A percentile compares a stretch with the other conserved stretches of the same genome.
phyloP scores from a whole-genome alignment of 192 early-diverging fungal genomes.

The Pilobolus umbonatus region DNA sequence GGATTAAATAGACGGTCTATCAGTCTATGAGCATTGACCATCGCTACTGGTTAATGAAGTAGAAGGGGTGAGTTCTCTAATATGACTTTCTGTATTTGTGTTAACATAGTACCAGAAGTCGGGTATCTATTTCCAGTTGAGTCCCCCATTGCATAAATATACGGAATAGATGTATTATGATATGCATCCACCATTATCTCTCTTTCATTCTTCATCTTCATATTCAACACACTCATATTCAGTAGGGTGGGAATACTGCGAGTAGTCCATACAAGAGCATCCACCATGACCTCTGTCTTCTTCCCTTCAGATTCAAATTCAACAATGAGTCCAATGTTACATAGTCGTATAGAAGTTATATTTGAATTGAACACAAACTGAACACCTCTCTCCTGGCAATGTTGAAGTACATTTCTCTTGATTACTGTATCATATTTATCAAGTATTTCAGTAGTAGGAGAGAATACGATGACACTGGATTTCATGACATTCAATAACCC shows the following conservation, averaged over 20 bases:
- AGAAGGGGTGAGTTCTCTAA: not conserved
- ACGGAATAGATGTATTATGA: constrained; percentile 69
- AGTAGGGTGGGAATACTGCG: constrained; percentile 70
- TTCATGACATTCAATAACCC: constrained; percentile 88
- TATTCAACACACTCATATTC: constrained; percentile 58
- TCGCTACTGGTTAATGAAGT: constrained; percentile 61
- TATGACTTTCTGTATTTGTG: not conserved
- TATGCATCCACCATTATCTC: constrained; percentile 81
- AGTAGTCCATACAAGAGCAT: constrained; percentile 89
- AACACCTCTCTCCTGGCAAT: constrained; percentile 71
- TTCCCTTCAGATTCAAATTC: constrained; percentile 33
- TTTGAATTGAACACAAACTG: constrained; percentile 64
- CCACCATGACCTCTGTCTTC: constrained; percentile 54
- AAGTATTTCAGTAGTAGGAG: constrained; percentile 78
- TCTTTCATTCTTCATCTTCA: constrained; percentile 61
- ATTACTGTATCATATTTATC: constrained; percentile 81
- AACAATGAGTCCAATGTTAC: constrained; percentile 48
- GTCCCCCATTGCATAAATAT: constrained; percentile 90
- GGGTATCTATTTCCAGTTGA: constrained; percentile 86
- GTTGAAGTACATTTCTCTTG: constrained; percentile 66
- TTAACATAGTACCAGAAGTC: constrained; percentile 63
- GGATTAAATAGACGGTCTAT: constrained; percentile 89
- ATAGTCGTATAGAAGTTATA: constrained; percentile 49
- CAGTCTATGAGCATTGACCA: constrained; percentile 87
- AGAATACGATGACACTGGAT: constrained; percentile 74